Evolutionary conservation across 495 filamentous ascomycete species (phyloP).

Genomic region (Aspergillus diversus): DNA sequence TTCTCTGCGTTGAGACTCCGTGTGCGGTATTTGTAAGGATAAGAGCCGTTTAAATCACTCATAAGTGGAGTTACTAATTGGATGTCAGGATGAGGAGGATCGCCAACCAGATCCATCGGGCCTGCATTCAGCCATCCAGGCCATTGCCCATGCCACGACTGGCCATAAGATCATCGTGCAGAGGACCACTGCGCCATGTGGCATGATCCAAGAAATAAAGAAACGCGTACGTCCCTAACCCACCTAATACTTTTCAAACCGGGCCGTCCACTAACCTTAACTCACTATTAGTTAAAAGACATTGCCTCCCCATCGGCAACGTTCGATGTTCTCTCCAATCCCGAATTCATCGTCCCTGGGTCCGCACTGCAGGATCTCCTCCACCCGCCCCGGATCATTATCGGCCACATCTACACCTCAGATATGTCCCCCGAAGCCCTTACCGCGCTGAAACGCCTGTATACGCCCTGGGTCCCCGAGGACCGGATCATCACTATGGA

Average conservation of each 20-base stretch:
- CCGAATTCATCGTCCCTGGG: conserved; percentile 79
- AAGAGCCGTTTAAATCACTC: too few species aligned
- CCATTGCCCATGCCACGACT: conserved; percentile 63
- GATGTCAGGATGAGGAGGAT: conserved; percentile 33
- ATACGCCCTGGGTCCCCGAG: conserved; percentile 67
- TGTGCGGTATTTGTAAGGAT: conserved; percentile 4
- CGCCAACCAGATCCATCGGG: conserved; percentile 57
- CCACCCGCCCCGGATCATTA: conserved; percentile 71
- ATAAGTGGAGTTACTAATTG: background rate
- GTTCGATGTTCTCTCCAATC: conserved; percentile 79
- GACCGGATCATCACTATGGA: conserved; percentile 71
- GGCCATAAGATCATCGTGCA: conserved; percentile 75
- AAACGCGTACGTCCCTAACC: conserved; percentile 52
- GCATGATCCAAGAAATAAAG: conserved; percentile 67
- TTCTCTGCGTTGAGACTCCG: conserved; percentile 76
- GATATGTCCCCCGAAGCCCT: conserved; percentile 50
- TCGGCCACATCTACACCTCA: conserved; percentile 53
- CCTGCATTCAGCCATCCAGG: conserved; percentile 63
- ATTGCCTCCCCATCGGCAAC: conserved; percentile 46
- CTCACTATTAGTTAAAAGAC: background rate
- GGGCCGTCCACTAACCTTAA: background rate
- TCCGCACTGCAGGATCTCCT: conserved; percentile 70
- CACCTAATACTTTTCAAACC: conserved; percentile 32
- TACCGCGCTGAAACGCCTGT: conserved; percentile 61
- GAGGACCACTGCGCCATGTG: conserved; percentile 76